Conservation (phyloP, 768 basidiomycete genomes). For the Trametes gibbosa region DNA sequence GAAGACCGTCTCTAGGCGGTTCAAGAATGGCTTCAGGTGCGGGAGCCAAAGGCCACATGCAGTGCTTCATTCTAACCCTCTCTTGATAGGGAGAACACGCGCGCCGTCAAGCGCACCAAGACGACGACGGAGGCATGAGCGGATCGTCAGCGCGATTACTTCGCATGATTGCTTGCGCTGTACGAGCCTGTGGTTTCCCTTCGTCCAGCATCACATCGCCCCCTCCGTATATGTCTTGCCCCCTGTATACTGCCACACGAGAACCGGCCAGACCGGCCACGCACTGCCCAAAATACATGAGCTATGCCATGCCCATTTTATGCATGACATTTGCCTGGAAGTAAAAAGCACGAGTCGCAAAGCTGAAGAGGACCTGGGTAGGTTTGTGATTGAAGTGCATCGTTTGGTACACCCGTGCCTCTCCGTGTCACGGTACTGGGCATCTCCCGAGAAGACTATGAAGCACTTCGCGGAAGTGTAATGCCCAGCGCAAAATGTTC, state of each 20-base stretch:
- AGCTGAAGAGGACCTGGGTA: no score
- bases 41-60: no score
- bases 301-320: conserved; percentile 25
- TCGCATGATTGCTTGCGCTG: conserved; percentile 10
- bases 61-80: no score
- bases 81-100: conserved; percentile 93
- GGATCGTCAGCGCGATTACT: not conserved
- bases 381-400: no score
- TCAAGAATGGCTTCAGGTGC: conserved; percentile 98
- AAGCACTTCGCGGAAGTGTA: no score
- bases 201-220: conserved; percentile 19
- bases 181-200: conserved; percentile 18
- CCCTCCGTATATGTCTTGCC: conserved; percentile 25
- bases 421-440: no score
- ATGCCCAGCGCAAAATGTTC: no score
- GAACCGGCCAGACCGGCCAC: conserved; percentile 17
- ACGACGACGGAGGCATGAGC: conserved; percentile 48
- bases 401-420: no score
- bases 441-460: no score
- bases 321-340: conserved; percentile 16
- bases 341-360: not conserved
- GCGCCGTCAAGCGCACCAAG: conserved; percentile 82
- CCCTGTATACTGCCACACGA: conserved; percentile 21
- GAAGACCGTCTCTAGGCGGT: conserved; percentile 88
- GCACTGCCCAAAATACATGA: conserved; percentile 32